Evolutionary conservation across 352 stramenopile species (phyloP).

Genomic region (Plasmopara viticola): DNA sequence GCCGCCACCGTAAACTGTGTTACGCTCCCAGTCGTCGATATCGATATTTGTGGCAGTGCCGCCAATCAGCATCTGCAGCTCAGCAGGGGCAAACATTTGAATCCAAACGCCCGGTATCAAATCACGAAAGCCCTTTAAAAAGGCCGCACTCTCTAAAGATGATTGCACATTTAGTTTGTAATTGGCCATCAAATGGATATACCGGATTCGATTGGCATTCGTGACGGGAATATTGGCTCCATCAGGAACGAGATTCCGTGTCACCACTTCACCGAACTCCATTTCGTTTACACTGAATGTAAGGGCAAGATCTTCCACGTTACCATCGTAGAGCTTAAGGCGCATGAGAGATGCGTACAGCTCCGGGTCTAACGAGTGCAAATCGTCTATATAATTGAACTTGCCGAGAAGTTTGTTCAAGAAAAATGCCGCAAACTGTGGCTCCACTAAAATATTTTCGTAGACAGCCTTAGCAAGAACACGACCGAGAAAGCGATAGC

Average conservation of each 20-base stretch:
- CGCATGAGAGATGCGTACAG: slow-evolving; percentile 95
- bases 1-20: slow-evolving; percentile 92
- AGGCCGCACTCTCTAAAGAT: slow-evolving; percentile 47
- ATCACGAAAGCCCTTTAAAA: slow-evolving; percentile 67
- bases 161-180: slow-evolving; percentile 93
- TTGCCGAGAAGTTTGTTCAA: slow-evolving; percentile 92
- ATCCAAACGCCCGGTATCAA: slow-evolving; percentile 73
- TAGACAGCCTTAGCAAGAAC: slow-evolving; percentile 95
- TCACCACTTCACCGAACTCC: slow-evolving; percentile 63
- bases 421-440: slow-evolving; percentile 96
- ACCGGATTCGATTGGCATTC: slow-evolving; percentile 91
- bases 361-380: slow-evolving; percentile 90
- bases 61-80: slow-evolving; percentile 93
- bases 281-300: slow-evolving; percentile 89
- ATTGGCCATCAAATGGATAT: slow-evolving; percentile 95
- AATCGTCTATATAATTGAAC: slow-evolving; percentile 87
- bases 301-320: slow-evolving; percentile 90
- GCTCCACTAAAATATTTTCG: slow-evolving; percentile 95
- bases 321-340: slow-evolving; percentile 91
- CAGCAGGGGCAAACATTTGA: slow-evolving; percentile 81
- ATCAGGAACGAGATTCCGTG: slow-evolving; percentile 73
- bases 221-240: slow-evolving; percentile 87
- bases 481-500: slow-evolving; percentile 94
- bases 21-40: slow-evolving; percentile 89
- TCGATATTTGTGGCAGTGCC: slow-evolving; percentile 91